Base-by-base conservation (phyloP, 116 monocot species). In the Posidonia oceanica region DNA sequence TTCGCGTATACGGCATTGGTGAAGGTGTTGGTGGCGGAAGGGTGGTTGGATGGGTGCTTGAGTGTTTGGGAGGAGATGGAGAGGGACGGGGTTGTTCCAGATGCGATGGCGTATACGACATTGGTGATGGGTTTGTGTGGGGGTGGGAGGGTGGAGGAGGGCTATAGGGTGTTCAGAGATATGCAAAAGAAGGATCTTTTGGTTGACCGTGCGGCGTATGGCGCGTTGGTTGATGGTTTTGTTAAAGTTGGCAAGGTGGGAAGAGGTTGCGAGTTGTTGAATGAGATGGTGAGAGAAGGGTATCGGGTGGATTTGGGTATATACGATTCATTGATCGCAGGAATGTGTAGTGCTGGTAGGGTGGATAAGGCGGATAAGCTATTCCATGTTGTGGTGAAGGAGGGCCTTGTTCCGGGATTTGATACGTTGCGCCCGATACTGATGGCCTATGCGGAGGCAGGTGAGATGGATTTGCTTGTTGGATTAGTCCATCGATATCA, bases 1-100 rank as follows among this genome's bases (percentile, higher is more conserved):
- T 92, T 97, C 58, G 97, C 87, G 0, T 97, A 97, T 70, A 97
- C 97, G 0, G 85, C 97, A 1, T 80, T 97, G 82, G 71, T 91
- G 38, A 91, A 89, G 75, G 72, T 80, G 29, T 55, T 87, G 74
- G 71, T 76, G 0, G 60, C 59, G 1, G 75, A 66, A 65, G 82
- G 83, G 42, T 63, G 80, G 62, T 22, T 87, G 58, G 89, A 92
- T 68, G 92, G 87, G 36, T 87, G 92, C 75, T 64, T 89, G 72
- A 87, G 66, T 75, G 75, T 97, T 16, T 92, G 97, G 97, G 85
- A 87, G 54, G 89, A 85, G 76, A 91, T 91, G 84, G 62, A 17
- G 55, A 78, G 16, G 56, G 92, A 97, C 54, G 68, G 74, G 6
- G 85, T 97, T 3, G 66, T 72, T 52, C 71, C 83, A 2, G 97